Base-by-base conservation (phyloP, 2,329 filamentous ascomycete genomes). In the Pseudocercospora cruenta region DNA sequence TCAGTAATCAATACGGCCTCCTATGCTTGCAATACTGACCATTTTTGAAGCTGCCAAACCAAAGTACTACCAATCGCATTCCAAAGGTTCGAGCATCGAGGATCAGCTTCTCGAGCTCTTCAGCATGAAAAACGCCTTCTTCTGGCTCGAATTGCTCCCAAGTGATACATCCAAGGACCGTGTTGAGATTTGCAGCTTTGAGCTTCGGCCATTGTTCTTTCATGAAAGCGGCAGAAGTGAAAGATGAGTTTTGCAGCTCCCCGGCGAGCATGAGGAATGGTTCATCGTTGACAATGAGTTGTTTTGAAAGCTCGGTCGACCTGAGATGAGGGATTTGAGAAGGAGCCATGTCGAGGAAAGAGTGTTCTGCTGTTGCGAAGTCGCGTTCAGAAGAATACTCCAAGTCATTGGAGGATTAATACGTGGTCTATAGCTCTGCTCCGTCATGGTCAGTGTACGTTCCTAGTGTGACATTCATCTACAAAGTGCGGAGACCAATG, bases 11-110 rank as follows among this genome's bases (percentile, higher is more conserved):
- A 19, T 4, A 2, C 1, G 21, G 49, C n/a, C 22, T 19, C 72
- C 7, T 74, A 81, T 31, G 28, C 4, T 31, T 31, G 28, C 28
- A 31, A 19, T 45, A 45, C 39, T n/a, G 5, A 19, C 73, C 82
- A 71, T 83, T 84, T 70, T 84, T 83, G 74, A 81, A 84, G 16
- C 78, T 79, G 6, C 81, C 82, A 70, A 84, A 83, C 82, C 82
- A 84, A 9, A 83, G 70, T 31, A 83, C 67, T 0, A 83, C 74
- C 12, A 84, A 70, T 39, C 77, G 76, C 26, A 83, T 67, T 3
- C 70, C 77, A 67, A 82, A 75, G 47, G 72, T 66, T 16, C 80
- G 72, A 6, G 81, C 81, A 53, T 71, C 79, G 1, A 71, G 16
- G 33, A 83, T 77, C 28, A 81, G 70, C 47, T 77, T 70, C 47